phyloP scores from a whole-genome alignment of 2,329 filamentous ascomycete species.

The Hymenoscyphus fraxineus region DNA sequence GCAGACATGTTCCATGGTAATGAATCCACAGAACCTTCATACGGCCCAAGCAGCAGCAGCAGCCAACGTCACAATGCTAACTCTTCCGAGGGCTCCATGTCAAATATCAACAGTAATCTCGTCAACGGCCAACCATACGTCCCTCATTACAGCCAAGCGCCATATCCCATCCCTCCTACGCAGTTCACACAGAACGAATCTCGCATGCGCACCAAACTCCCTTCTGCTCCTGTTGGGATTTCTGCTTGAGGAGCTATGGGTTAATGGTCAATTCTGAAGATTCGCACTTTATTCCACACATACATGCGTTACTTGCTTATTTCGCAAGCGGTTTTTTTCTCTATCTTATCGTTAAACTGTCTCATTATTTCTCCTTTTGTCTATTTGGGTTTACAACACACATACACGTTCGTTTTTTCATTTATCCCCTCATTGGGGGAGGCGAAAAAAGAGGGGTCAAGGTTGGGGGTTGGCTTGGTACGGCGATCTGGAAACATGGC shows the following conservation, averaged over 20 bases:
- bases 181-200: background rate
- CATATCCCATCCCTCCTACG: slow-evolving; percentile 12
- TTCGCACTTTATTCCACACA: background rate
- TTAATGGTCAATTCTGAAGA: too few species aligned
- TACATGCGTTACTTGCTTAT: background rate
- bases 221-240: background rate
- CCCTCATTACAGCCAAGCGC: slow-evolving; percentile 13
- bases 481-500: background rate
- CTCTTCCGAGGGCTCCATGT: slow-evolving; percentile 10
- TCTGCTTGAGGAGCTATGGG: slow-evolving; percentile 3
- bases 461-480: background rate
- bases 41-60: slow-evolving; percentile 17
- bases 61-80: slow-evolving; percentile 19
- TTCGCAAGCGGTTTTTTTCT: background rate
- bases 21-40: slow-evolving; percentile 21
- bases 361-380: background rate
- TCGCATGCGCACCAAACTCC: background rate
- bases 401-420: background rate
- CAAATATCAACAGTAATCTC: slow-evolving; percentile 9
- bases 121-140: slow-evolving; percentile 22
- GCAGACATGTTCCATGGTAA: slow-evolving; percentile 14
- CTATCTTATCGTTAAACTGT: background rate
- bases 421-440: background rate
- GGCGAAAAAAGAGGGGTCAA: background rate
- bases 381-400: background rate